Conservation (phyloP, 192 early-diverging fungal species). For the Diversispora epigaea region DNA sequence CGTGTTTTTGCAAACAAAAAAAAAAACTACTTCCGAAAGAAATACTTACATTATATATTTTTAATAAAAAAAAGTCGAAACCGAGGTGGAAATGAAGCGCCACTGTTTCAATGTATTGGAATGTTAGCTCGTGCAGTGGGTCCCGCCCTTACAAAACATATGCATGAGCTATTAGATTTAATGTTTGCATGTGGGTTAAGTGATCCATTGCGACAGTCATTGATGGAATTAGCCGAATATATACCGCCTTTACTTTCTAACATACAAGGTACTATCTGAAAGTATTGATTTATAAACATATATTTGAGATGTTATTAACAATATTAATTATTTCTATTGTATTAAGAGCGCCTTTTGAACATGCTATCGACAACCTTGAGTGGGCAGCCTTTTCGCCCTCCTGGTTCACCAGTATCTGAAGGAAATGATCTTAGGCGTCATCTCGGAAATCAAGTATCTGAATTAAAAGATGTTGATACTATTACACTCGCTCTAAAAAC, state of each 20-base stretch:
- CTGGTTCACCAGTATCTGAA: slow-evolving; percentile 62
- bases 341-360: slow-evolving; percentile 79
- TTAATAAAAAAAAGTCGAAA: slow-evolving; percentile 47
- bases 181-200: slow-evolving; percentile 91
- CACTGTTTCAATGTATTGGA: slow-evolving; percentile 82
- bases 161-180: slow-evolving; percentile 84
- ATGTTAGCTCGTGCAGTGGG: slow-evolving; percentile 88
- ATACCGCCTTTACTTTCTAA: slow-evolving; percentile 79
- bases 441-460: slow-evolving; percentile 35
- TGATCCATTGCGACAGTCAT: slow-evolving; percentile 74
- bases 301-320: neutral
- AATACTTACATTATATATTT: neutral
- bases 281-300: no score
- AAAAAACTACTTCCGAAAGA: neutral
- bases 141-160: slow-evolving; percentile 83
- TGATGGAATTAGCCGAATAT: slow-evolving; percentile 75
- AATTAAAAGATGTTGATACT: slow-evolving; percentile 68
- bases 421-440: slow-evolving; percentile 34
- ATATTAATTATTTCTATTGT: neutral
- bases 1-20: neutral
- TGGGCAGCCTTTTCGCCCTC: slow-evolving; percentile 74
- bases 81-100: slow-evolving; percentile 56
- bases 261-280: slow-evolving; percentile 70
- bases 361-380: slow-evolving; percentile 84
- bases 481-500: slow-evolving; percentile 82